Base-by-base conservation (phyloP, 805 yeast genomes). In the Komagataella pseudopastoris region DNA sequence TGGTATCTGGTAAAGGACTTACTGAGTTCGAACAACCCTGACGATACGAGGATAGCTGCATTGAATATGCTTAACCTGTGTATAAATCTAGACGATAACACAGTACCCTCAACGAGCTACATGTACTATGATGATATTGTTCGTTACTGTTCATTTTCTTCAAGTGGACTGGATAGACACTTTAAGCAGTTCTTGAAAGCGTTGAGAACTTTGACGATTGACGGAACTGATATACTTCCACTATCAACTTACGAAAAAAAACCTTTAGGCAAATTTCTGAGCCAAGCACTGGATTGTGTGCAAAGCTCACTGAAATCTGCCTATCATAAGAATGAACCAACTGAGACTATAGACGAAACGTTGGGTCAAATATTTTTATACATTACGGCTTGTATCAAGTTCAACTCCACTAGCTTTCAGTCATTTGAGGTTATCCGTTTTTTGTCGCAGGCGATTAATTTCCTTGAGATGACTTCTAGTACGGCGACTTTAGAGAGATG, bases 1-100 rank as follows among this genome's bases (percentile, higher is more conserved):
- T 88, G 96, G 96, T 79, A 82, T 61, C 66, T 80, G 50, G 82
- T 84, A 0, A 68, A 76, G 53, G 77, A 74, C 50, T 64, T 83
- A 61, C 71, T 85, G 50, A 67, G 68, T 6, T 60, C 66, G 0
- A 60, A 62, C 2, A 61, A 59, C 36, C 59, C 58, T 18, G 52
- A 62, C 1, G 68, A 65, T 16, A 63, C 70, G 3, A 65, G 83
- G 23, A 64, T 74, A 36, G 74, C 76, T 1, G 81, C 82, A 0
- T 63, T 86, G 39, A 63, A 70, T 16, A 66, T 88, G 22, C 62
- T 86, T 59, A 59, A 65, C 6, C 70, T 71, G 50, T 84, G 95
- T 62, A 78, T 84, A 6, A 59, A 62, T 18, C 68, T 72, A 44
- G 80, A 79, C 53, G 82, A 78, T 46, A 58, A 68, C 7, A 66